Evolutionary conservation across 495 filamentous ascomycete species (phyloP).

Genomic region (Tuber microsphaerosporum): DNA sequence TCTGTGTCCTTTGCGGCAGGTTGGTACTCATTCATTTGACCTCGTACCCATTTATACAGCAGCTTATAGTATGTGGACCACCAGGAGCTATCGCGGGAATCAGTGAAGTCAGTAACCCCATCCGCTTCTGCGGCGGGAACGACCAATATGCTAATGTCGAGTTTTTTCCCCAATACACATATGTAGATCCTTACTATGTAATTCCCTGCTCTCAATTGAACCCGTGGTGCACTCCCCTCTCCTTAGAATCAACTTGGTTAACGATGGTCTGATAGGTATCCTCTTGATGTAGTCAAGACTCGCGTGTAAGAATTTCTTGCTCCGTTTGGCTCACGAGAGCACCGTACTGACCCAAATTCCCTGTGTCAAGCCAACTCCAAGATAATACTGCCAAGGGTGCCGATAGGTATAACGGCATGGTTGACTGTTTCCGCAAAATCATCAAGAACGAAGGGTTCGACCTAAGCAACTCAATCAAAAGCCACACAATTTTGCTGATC

Average conservation of each 20-base stretch:
- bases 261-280: slow-evolving; percentile 62
- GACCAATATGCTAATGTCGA: slow-evolving; percentile 40
- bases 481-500: slow-evolving; percentile 7
- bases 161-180: not conserved
- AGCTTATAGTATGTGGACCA: slow-evolving; percentile 18
- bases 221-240: not conserved
- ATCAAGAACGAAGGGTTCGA: slow-evolving; percentile 81
- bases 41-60: slow-evolving; percentile 18
- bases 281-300: slow-evolving; percentile 96
- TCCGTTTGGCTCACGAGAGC: slow-evolving; percentile 7
- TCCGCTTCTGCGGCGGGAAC: slow-evolving; percentile 12
- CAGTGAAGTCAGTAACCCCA: slow-evolving; percentile 62
- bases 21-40: slow-evolving; percentile 16
- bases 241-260: slow-evolving; percentile 31
- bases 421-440: slow-evolving; percentile 96
- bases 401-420: slow-evolving; percentile 85
- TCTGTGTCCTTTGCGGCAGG: slow-evolving; percentile 41
- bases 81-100: slow-evolving; percentile 78
- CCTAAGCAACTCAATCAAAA: not conserved
- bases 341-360: slow-evolving; percentile 15
- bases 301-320: slow-evolving; percentile 61
- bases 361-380: slow-evolving; percentile 31
- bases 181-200: slow-evolving; percentile 80
- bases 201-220: slow-evolving; percentile 27
- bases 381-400: slow-evolving; percentile 36